Evolutionary conservation across 2,329 filamentous ascomycete species (phyloP), one percentile per base, ranked within the genome.

Genomic region (Furcasterigmium furcatum): DNA sequence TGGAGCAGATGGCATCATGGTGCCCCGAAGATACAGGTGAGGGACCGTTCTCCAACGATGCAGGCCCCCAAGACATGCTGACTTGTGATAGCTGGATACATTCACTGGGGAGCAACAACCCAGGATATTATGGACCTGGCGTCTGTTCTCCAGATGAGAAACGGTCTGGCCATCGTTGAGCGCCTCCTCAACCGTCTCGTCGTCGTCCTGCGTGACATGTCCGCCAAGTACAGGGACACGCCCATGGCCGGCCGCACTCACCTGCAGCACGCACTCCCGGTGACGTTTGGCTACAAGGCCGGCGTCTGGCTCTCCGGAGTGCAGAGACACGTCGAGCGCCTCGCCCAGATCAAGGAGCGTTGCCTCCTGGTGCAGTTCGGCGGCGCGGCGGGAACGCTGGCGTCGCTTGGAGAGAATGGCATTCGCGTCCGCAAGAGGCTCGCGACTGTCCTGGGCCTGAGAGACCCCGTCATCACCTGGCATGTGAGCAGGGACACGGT

Each of bases 81-180:
- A 40, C 39, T 22, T 9, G 2, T 18, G 14, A 20, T 51, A 46
- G 55, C 54, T 5, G 55, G 52, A 1, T 80, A 77, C 52, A 70
- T 80, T 10, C 77, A 80, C 54, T 80, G 77, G 76, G 77, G 77
- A 9, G 76, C 77, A 2, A 80, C 77, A 0, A 81, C 77, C 0
- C 77, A 81, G 50, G 77, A 81, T 51, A 79, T 80, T 47, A 80
- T 79, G 76, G 77, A 80, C 50, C 61, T 72, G 0, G 77, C 76
- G 0, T 72, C 68, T 12, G 62, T 78, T 2, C 53, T 81, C 9
- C 77, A 80, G 51, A 77, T 79, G 57, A 72, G 75, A 35, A 52
- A 66, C 12, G 76, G 76, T 0, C 58, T 81, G 13, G 57, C 60
- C 1, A 66, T 80, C 14, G 66, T 80, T 4, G 67, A 76, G 47